Conservation (phyloP, 768 basidiomycete species). For the Dendrothele bispora region DNA sequence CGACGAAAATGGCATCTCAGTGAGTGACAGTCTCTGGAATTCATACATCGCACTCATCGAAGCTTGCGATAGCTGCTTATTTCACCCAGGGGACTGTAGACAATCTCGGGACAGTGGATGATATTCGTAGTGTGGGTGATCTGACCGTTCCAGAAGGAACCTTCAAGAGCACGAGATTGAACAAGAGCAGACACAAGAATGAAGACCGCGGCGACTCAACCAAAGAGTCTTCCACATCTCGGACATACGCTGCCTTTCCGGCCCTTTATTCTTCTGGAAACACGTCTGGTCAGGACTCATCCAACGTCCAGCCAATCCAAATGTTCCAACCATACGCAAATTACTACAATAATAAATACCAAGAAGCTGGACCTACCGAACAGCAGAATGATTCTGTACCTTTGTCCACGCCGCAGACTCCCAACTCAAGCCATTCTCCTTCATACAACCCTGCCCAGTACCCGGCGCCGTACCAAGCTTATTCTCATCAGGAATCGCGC, state of each 20-base stretch:
- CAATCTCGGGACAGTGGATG: conserved; percentile 68
- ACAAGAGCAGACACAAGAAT: conserved; percentile 45
- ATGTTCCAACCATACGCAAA: conserved; percentile 44
- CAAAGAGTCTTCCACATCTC: conserved; percentile 21
- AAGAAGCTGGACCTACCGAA: conserved; percentile 29
- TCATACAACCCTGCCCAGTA: neutral
- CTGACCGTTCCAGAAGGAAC: conserved; percentile 65
- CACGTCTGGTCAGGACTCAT: conserved; percentile 7
- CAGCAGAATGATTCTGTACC: conserved; percentile 25
- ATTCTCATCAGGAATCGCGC: neutral
- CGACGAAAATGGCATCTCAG: conserved; percentile 83
- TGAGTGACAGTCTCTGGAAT: conserved; percentile 32
- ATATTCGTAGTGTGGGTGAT: conserved; percentile 56
- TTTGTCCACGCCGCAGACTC: conserved; percentile 11
- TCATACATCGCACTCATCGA: conserved; percentile 7
- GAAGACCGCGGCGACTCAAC: conserved; percentile 28
- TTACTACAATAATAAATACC: conserved; percentile 14
- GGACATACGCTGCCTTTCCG: conserved; percentile 44
- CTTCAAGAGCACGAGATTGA: conserved; percentile 67
- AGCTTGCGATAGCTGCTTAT: conserved; percentile 61
- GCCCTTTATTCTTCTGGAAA: conserved; percentile 23
- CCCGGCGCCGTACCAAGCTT: neutral
- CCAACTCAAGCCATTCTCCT: neutral
- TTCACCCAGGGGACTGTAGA: conserved; percentile 79
- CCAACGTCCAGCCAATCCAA: conserved; percentile 30